Percentiles rank a stretch among this genome's conserved stretches.
These are phyloP conservation scores for Cubamyces lactineus DNA, from an alignment of 768 basidiomycete genomes.

Conservation along the genomic window DNA sequence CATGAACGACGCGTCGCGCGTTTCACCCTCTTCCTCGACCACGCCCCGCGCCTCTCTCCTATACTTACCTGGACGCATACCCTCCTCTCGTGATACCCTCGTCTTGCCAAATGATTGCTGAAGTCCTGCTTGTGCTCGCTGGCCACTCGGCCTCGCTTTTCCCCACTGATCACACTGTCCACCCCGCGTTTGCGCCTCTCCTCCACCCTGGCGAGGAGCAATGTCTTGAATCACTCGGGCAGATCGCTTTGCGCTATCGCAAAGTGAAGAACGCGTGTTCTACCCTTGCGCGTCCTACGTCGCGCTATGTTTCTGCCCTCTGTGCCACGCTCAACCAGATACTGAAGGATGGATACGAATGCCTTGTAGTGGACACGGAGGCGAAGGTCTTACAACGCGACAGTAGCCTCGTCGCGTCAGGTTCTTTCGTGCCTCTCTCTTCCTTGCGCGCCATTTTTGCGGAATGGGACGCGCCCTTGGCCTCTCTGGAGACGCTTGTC, in stretches of 20 bases:
- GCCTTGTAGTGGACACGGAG: conserved; percentile 79
- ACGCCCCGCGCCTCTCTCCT: background rate
- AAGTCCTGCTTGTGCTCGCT: conserved; percentile 82
- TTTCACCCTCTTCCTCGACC: background rate
- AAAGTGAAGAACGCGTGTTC: conserved; percentile 64
- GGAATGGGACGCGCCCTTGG: conserved; percentile 87
- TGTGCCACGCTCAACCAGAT: conserved; percentile 74
- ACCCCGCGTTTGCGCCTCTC: conserved; percentile 67
- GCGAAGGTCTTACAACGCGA: conserved; percentile 77
- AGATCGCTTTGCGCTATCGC: conserved; percentile 74
- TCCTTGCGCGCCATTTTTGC: conserved; percentile 82
- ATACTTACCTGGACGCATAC: background rate
- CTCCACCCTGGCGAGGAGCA: conserved; percentile 90
- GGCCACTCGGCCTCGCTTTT: conserved; percentile 90
- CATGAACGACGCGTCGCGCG: conserved; percentile 11
- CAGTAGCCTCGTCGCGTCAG: conserved; percentile 72
- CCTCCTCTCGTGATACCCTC: conserved; percentile 1
- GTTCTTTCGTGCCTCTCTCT: conserved; percentile 85
- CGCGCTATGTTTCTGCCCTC: conserved; percentile 80
- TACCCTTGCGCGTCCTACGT: conserved; percentile 56
- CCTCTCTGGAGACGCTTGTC: conserved; percentile 67
- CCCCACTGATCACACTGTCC: conserved; percentile 55
- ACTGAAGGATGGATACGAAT: conserved; percentile 79
- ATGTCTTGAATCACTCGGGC: conserved; percentile 77
- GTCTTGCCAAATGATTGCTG: conserved; percentile 72